A percentile compares a stretch with the other conserved stretches of the same genome.
These are phyloP conservation scores for Sporothrix curviconia DNA, from an alignment of 2,329 filamentous ascomycete species.

Conservation along the genomic window DNA sequence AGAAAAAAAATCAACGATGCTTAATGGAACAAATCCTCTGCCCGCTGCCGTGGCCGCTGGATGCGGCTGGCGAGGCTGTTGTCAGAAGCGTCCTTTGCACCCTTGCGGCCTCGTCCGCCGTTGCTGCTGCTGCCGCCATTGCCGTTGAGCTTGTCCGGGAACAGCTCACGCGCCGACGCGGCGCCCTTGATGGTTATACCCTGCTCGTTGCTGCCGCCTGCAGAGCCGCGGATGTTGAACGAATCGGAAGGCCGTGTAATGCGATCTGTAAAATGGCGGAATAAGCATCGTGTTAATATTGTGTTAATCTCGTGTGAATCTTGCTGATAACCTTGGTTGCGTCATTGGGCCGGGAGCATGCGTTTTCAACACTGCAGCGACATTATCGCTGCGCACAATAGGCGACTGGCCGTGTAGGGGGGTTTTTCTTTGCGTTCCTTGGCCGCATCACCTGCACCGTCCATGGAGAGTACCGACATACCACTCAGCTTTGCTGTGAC, in stretches of 20 bases:
- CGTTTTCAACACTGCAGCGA: neutral
- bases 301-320: no score
- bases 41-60: conserved; percentile 52
- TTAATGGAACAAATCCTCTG: conserved; percentile 67
- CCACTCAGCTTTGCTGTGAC: conserved; percentile 21
- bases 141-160: conserved; percentile 54
- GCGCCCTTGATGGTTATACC: conserved; percentile 59
- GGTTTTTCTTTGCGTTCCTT: neutral
- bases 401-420: neutral
- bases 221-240: conserved; percentile 55
- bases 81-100: conserved; percentile 63
- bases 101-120: conserved; percentile 34
- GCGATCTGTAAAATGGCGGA: conserved; percentile 29
- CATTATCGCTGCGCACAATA: neutral
- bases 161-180: conserved; percentile 57
- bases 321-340: no score
- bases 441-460: neutral
- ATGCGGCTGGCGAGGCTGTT: conserved; percentile 53
- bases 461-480: conserved; percentile 19
- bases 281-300: neutral
- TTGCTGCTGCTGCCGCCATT: neutral
- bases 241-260: conserved; percentile 25
- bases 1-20: neutral
- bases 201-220: conserved; percentile 36
- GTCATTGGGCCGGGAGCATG: no score